phyloP scores from a whole-genome alignment of 2,329 filamentous ascomycete species.

The Fusarium anguioides region DNA sequence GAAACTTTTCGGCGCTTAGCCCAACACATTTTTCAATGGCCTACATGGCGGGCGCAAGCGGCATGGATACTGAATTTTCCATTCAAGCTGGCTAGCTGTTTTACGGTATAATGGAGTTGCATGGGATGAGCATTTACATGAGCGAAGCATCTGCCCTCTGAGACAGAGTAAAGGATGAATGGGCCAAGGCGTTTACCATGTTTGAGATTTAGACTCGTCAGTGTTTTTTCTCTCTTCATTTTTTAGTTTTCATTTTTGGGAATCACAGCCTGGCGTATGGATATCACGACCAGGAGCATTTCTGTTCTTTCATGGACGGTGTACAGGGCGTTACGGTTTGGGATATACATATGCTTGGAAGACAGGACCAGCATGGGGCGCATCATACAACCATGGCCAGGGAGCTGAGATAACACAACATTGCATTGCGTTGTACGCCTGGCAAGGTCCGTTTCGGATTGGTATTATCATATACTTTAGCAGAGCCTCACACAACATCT shows the following conservation, averaged over 20 bases:
- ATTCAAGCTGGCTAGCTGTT: conserved; percentile 3
- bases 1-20: background rate
- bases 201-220: background rate
- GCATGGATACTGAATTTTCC: conserved; percentile 2
- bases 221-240: background rate
- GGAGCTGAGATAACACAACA: conserved; percentile 4
- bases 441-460: conserved; percentile 6
- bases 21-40: background rate
- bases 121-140: conserved; percentile 35
- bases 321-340: conserved; percentile 13
- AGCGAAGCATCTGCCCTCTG: conserved; percentile 34
- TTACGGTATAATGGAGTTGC: conserved; percentile 36
- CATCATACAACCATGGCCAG: conserved; percentile 7
- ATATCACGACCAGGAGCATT: conserved; percentile 14
- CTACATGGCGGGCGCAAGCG: conserved; percentile 18
- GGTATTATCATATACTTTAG: conserved; percentile 22
- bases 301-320: conserved; percentile 1
- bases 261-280: conserved; percentile 23
- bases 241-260: background rate
- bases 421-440: conserved; percentile 13
- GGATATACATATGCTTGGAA: conserved; percentile 25
- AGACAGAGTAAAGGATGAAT: conserved; percentile 9
- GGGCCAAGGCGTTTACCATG: conserved; percentile 21
- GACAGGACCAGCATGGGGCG: conserved; percentile 35
- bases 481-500: conserved; percentile 7